Evolutionary conservation across 768 basidiomycete genomes (phyloP).

Genomic region (Lentinula sp.): DNA sequence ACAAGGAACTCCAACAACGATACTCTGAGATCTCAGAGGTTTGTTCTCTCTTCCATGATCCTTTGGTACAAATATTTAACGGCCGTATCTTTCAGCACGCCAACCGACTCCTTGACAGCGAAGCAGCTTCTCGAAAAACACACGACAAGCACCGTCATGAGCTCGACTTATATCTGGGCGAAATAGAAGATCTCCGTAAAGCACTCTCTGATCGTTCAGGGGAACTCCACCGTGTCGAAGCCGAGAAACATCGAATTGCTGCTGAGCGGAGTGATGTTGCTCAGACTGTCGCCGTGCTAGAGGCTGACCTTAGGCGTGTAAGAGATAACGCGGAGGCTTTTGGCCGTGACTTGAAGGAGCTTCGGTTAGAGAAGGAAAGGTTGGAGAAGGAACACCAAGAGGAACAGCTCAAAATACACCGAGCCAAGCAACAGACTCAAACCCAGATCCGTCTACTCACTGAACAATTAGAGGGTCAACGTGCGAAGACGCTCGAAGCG

Average conservation of each 20-base stretch:
- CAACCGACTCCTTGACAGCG: slow-evolving; percentile 57
- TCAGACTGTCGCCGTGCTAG: slow-evolving; percentile 58
- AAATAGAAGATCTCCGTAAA: slow-evolving; percentile 72
- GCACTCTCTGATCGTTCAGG: slow-evolving; percentile 56
- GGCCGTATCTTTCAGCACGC: slow-evolving; percentile 35
- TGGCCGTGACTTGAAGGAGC: slow-evolving; percentile 66
- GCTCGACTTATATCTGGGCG: slow-evolving; percentile 62
- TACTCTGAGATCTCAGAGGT: slow-evolving; percentile 68
- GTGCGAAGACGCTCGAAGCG: slow-evolving; percentile 39
- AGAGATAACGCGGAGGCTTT: slow-evolving; percentile 72
- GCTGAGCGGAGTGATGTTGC: slow-evolving; percentile 63
- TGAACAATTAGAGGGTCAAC: slow-evolving; percentile 58
- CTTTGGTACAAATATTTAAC: background rate
- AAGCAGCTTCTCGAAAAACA: slow-evolving; percentile 52
- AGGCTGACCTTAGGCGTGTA: slow-evolving; percentile 72
- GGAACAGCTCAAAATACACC: slow-evolving; percentile 50
- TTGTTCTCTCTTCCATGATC: background rate
- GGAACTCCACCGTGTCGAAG: slow-evolving; percentile 57
- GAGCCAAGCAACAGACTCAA: slow-evolving; percentile 61
- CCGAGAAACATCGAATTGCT: slow-evolving; percentile 56
- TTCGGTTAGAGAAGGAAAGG: slow-evolving; percentile 64
- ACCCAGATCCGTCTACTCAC: slow-evolving; percentile 59
- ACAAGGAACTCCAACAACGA: slow-evolving; percentile 66
- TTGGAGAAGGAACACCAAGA: slow-evolving; percentile 49
- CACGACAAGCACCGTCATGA: slow-evolving; percentile 71